Conservation (phyloP, 148 eudicot genomes). For the Spergularia marina region DNA sequence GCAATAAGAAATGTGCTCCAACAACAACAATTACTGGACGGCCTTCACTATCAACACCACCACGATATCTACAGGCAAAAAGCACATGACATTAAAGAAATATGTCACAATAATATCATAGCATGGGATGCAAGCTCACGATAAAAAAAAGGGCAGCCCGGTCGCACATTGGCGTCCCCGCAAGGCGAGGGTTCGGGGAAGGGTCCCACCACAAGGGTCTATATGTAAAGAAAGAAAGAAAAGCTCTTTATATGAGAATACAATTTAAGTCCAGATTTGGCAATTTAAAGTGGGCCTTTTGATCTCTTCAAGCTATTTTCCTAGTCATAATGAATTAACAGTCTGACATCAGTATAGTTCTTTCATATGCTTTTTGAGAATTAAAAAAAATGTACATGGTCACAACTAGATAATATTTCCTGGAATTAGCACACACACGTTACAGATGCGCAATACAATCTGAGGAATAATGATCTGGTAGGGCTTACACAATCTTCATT, state of each 20-base stretch:
- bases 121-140: conserved; percentile 16
- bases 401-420: not conserved
- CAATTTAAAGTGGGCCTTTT: not conserved
- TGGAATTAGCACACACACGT: not conserved
- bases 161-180: too few relatives aligned
- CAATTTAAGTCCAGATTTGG: not conserved
- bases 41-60: conserved; percentile 97
- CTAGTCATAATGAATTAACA: not conserved
- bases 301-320: not conserved
- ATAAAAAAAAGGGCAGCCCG: not conserved
- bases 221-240: not conserved
- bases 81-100: conserved; percentile 9
- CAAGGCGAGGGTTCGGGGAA: too few relatives aligned
- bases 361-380: too few relatives aligned
- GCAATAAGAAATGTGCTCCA: conserved; percentile 96
- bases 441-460: not conserved
- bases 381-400: not conserved
- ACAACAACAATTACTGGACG: conserved; percentile 97
- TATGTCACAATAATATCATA: not conserved
- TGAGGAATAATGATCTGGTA: not conserved
- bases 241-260: not conserved
- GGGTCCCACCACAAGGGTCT: too few relatives aligned
- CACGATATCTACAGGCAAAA: conserved; percentile 71
- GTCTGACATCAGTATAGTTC: too few relatives aligned
- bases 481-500: conserved; percentile 97